Base-by-base conservation (phyloP, 306 rosid genomes). In the Ceratonia siliqua region DNA sequence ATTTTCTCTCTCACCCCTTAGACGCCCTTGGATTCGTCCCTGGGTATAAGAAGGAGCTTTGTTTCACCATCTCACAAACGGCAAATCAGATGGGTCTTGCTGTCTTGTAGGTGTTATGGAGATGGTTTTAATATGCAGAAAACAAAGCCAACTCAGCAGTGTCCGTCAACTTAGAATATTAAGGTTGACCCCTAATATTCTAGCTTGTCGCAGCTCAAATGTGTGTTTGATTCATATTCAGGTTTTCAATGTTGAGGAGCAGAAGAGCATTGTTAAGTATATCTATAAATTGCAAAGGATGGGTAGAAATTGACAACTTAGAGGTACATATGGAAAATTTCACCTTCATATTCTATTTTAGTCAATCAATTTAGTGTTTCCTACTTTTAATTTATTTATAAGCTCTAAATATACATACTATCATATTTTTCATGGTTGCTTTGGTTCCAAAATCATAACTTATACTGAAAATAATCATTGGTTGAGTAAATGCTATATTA, bases 211-310 rank as follows among this genome's bases (percentile, higher is more conserved):
- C n/a, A n/a, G n/a, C n/a, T n/a, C n/a, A n/a, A n/a, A n/a, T n/a
- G n/a, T n/a, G n/a, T n/a, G n/a, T n/a, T n/a, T n/a, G n/a, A n/a
- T 86, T 53, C 85, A 86, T 50, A 72, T 56, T 0, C 18, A 21
- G n/a, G 93, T 89, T 65, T 89, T 89, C 74, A 78, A 78, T 76
- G 14, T 32, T 6, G 14, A 43, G 32, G 90, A 89, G 71, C 90
- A 84, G 81, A 68, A 39, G 3, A 64, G 80, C n/a, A 84, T 89
- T 3, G 61, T 86, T 12, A 78, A 84, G 7, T 59, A 9, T 62
- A 74, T 86, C 52, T 75, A 86, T 67, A 41, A 70, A 22, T 28
- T 89, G 64, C 84, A 86, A 50, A 52, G 74, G 65, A 82, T 27
- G 81, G 93, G 89, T 32, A 45, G 57, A 79, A 77, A 65, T 8